Evolutionary conservation across 2,329 filamentous ascomycete species (phyloP).

Genomic region (Fragosphaeria purpurea): DNA sequence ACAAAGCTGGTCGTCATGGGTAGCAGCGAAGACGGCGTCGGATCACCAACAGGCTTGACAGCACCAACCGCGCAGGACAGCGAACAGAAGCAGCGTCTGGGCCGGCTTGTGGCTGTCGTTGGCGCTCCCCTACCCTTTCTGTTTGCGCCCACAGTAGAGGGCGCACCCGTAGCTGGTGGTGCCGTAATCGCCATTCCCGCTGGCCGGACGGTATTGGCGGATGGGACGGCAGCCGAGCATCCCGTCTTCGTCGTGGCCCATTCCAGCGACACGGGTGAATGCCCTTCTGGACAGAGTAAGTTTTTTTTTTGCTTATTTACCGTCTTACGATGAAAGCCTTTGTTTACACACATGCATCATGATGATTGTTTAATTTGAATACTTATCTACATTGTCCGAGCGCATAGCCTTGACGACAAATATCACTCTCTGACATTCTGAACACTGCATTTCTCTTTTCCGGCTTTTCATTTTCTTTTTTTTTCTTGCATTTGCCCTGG

Average conservation of each 20-base stretch:
- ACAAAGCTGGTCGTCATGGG: constrained; percentile 39
- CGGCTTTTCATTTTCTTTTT: constrained; percentile 1
- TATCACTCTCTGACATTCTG: constrained; percentile 23
- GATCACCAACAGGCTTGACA: constrained; percentile 22
- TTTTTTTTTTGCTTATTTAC: constrained; percentile 19
- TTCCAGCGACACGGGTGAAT: constrained; percentile 87
- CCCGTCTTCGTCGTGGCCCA: constrained; percentile 60
- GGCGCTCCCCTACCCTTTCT: constrained; percentile 53
- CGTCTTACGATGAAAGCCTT: not conserved
- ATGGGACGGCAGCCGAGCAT: constrained; percentile 23
- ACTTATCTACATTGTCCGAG: constrained; percentile 99
- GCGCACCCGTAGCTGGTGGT: constrained; percentile 63
- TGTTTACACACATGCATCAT: constrained; percentile 32
- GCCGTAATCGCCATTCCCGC: constrained; percentile 59
- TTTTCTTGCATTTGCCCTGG: not conserved
- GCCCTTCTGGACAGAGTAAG: constrained; percentile 83
- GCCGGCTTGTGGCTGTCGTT: constrained; percentile 58
- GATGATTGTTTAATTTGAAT: constrained; percentile 78
- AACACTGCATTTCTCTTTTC: constrained; percentile 9
- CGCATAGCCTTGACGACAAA: constrained; percentile 63
- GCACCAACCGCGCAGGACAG: not conserved
- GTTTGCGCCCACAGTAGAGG: constrained; percentile 64
- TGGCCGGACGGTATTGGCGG: constrained; percentile 41
- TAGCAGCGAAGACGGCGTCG: constrained; percentile 13
- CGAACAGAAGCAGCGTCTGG: constrained; percentile 27